Base-by-base conservation (phyloP, 768 basidiomycete species). In the Panaeolus papilionaceus region DNA sequence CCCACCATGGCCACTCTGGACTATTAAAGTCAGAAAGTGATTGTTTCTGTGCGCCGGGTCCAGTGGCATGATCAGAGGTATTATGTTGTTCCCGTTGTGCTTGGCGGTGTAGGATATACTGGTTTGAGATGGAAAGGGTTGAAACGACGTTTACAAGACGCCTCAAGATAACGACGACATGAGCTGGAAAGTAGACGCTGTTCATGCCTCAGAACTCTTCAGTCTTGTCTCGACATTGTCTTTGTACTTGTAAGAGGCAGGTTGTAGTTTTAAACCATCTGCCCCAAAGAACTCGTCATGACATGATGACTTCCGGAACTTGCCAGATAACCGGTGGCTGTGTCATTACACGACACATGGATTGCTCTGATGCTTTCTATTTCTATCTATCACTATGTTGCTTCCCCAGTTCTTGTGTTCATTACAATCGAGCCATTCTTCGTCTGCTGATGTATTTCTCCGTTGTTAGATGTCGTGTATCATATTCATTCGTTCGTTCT, bases 81-180 rank as follows among this genome's bases (percentile, higher is more conserved):
- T 58, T 37, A 23, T 23, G 54, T 58, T 58, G 28, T 58, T 9
- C 54, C 47, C 23, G 47, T 51, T 58, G 54, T 58, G 26, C 54
- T 58, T 58, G 54, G 64, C 73, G 77, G 28, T 79, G 80, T 38
- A 79, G 71, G 45, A 88, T 73, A 74, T 88, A 91, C 33, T 91
- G 88, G 72, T 86, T 86, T 3, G 92, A 88, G 33, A 93, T 85
- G 0, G 91, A 90, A n/a, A 92, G 77, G 0, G 89, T 82, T 0
- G 91, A 91, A 49, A 93, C 83, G 44, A 85, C 86, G 70, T 92
- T 90, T 67, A 88, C 85, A 39, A 93, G 79, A 67, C 92, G 82
- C 69, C 85, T 90, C 64, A 93, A 80, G 40, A 93, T 77, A 45
- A 85, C 77, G 66, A 84, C 82, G 73, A 93, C 85, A 66, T 87